Evolutionary conservation across 2,329 filamentous ascomycete genomes (phyloP), one percentile per base, ranked within the genome.

Genomic region (Pseudopyricularia cyperi): DNA sequence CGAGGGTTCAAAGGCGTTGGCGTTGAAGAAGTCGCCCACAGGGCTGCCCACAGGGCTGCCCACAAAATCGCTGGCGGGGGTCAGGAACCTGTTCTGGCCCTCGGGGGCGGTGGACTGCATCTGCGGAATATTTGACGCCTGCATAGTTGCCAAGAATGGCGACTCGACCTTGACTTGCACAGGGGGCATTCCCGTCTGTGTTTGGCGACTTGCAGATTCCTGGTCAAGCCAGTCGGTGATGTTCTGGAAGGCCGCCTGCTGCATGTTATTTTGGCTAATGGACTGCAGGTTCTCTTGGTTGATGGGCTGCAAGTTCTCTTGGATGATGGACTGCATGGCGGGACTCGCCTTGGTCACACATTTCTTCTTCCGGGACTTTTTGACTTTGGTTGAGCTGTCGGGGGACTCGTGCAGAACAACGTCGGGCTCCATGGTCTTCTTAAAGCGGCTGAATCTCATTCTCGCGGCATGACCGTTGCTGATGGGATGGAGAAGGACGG

Each of bases 391-490:
- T 58, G 73, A 77, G 52, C 59, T 59, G 14, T 66, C 65, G 34
- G 58, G 59, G 8, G 66, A 65, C 46, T 69, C 68, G 58, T 49
- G 52, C 6, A 46, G 75, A 71, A 58, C 75, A 70, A 42, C 70
- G 63, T 26, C 72, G 72, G 8, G 71, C 12, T 44, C 61, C 59
- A 80, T 70, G 11, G 71, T 64, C 9, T 67, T 60, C 28, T 68
- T 66, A 60, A 79, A 79, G 34, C 77, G 71, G 14, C 75, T 74
- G 61, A 73, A 81, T 52, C 77, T 70, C 77, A 81, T 81, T 48
- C 77, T 73, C 32, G 77, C 77, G 30, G 77, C 77, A 62, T 81
- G 77, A 46, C 77, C 77, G 59, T 80, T 81, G 55, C 75, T 71
- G 54, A 80, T 80, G 57, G 71, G 67, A 49, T 78, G 69, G 24